These are phyloP conservation scores for Acacia melanoxylon DNA, from an alignment of 306 rosid species.

Conservation along the genomic window DNA sequence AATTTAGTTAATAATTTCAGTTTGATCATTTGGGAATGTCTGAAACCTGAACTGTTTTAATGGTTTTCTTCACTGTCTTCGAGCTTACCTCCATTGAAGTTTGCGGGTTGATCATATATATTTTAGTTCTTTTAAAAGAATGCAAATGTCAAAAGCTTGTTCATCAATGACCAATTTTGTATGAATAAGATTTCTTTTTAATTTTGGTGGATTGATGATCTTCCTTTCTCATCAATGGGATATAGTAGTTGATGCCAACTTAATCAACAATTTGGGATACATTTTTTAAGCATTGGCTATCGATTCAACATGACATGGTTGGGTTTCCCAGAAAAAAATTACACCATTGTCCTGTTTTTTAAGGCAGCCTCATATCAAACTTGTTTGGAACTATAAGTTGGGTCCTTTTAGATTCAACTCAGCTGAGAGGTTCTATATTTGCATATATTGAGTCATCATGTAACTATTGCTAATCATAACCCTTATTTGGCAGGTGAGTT, in stretches of 20 bases:
- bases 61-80: not conserved
- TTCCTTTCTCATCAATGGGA: not conserved
- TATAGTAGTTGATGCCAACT: not conserved
- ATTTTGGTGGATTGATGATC: not conserved
- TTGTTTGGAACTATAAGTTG: not conserved
- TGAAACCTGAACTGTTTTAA: not conserved
- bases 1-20: constrained; percentile 5
- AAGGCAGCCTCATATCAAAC: not conserved
- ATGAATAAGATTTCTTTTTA: not conserved
- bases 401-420: not conserved
- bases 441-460: not conserved
- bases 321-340: not conserved
- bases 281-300: not conserved
- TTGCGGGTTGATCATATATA: not conserved
- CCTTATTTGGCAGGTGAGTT: constrained; percentile 45
- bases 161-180: not conserved
- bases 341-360: not conserved
- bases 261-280: not conserved
- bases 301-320: not conserved
- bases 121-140: constrained; percentile 1
- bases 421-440: not conserved
- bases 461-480: not conserved
- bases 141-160: not conserved
- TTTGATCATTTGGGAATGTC: not conserved
- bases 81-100: not conserved